Conservation (phyloP, 2,329 filamentous ascomycete genomes). For the Fusarium sp. region DNA sequence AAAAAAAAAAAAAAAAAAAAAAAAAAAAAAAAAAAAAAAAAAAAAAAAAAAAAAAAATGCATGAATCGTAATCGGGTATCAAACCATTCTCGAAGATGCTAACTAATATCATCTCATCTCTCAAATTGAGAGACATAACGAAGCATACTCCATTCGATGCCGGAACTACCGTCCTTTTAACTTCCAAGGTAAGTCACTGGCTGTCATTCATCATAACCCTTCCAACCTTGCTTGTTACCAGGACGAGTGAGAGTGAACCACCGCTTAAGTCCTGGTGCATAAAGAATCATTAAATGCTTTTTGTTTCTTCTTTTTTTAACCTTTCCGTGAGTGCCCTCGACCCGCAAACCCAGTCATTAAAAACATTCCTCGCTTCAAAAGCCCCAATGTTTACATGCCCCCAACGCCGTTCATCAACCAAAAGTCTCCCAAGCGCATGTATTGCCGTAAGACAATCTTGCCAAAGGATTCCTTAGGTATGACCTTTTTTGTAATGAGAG, state of each 20-base stretch:
- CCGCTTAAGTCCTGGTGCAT: slow-evolving; percentile 5
- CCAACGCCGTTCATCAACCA: slow-evolving; percentile 42
- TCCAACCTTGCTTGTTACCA: slow-evolving; percentile 17
- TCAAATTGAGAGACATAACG: slow-evolving; percentile 10
- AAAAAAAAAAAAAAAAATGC: neutral
- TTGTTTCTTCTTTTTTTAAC: slow-evolving; percentile 35
- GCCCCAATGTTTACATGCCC: slow-evolving; percentile 32
- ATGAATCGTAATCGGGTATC: slow-evolving; percentile 32
- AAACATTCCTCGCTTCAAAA: slow-evolving; percentile 40
- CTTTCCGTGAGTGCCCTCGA: slow-evolving; percentile 8
- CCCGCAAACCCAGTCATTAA: slow-evolving; percentile 30
- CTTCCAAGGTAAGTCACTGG: slow-evolving; percentile 21
- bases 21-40: neutral
- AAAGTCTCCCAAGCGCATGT: slow-evolving; percentile 32
- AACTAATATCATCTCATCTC: slow-evolving; percentile 24
- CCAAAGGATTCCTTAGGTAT: neutral
- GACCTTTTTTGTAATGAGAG: neutral
- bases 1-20: too few relatives aligned
- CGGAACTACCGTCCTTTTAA: slow-evolving; percentile 28
- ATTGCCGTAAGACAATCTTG: slow-evolving; percentile 2
- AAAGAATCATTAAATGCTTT: slow-evolving; percentile 40
- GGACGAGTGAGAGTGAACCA: slow-evolving; percentile 26
- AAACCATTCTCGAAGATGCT: slow-evolving; percentile 40
- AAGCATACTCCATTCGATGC: slow-evolving; percentile 38
- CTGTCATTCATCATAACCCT: slow-evolving; percentile 36